Evolutionary conservation across 306 rosid genomes (phyloP).

Genomic region (Castanea sativa): DNA sequence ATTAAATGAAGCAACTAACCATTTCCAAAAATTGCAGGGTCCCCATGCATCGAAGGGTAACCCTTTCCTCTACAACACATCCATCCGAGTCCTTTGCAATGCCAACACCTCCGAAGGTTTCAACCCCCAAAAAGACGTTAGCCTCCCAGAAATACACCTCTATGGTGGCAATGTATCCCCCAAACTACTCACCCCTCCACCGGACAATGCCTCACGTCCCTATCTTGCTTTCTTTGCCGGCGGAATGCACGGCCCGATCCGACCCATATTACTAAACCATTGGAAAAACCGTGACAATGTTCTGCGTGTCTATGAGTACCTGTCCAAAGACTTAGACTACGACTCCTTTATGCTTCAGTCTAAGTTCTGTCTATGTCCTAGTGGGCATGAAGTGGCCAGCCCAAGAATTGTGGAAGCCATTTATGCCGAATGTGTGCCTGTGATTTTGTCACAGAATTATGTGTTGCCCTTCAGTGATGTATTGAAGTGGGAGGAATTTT

Average conservation of each 20-base stretch:
- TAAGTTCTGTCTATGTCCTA: constrained; percentile 82
- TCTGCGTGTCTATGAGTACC: constrained; percentile 58
- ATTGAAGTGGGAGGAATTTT: constrained; percentile 67
- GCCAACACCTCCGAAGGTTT: constrained; percentile 92
- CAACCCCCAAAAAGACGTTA: constrained; percentile 75
- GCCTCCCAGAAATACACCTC: constrained; percentile 77
- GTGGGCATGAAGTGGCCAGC: constrained; percentile 86
- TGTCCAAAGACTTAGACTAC: constrained; percentile 56
- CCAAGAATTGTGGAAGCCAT: constrained; percentile 84
- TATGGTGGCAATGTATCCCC: constrained; percentile 52
- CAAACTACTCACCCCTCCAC: constrained; percentile 49
- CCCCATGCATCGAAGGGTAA: constrained; percentile 66
- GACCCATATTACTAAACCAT: constrained; percentile 49
- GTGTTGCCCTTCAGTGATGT: constrained; percentile 70
- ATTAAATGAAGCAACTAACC: too few species aligned
- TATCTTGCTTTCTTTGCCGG: constrained; percentile 81
- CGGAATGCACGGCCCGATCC: constrained; percentile 75
- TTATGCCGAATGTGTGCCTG: constrained; percentile 75
- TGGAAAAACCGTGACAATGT: constrained; percentile 60
- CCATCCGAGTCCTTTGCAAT: constrained; percentile 80
- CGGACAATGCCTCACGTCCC: constrained; percentile 33
- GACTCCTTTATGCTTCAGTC: constrained; percentile 67
- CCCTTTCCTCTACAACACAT: constrained; percentile 57
- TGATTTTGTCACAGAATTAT: constrained; percentile 47
- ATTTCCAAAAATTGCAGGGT: constrained; percentile 38